phyloP scores from a whole-genome alignment of 768 basidiomycete species.

The Amanita jacksonii region DNA sequence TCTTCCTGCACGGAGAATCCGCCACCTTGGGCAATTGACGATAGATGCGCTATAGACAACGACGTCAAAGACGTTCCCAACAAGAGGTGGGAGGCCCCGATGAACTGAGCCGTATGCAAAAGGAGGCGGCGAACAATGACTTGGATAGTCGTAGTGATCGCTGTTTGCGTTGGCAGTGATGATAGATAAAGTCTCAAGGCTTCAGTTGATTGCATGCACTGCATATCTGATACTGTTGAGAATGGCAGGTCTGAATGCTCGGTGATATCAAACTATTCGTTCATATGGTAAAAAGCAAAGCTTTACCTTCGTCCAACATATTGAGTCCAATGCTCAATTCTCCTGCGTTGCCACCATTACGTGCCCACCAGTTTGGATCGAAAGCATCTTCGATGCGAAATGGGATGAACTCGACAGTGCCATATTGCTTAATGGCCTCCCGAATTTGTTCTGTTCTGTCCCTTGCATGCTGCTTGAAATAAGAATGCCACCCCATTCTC shows the following conservation, averaged over 20 bases:
- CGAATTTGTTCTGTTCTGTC: constrained; percentile 48
- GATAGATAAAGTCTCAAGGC: constrained; percentile 42
- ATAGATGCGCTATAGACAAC: constrained; percentile 64
- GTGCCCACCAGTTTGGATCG: constrained; percentile 56
- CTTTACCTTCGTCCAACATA: constrained; percentile 42
- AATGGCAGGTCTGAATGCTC: constrained; percentile 22
- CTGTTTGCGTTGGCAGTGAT: constrained; percentile 68
- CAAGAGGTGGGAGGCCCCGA: constrained; percentile 62
- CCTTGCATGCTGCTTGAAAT: constrained; percentile 29
- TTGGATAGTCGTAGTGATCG: constrained; percentile 47
- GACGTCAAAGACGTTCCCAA: constrained; percentile 76
- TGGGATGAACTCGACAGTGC: constrained; percentile 46
- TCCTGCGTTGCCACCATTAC: constrained; percentile 25
- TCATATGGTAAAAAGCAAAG: background rate
- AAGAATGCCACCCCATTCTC: constrained; percentile 10
- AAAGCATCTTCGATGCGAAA: constrained; percentile 71
- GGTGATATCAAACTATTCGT: constrained; percentile 3
- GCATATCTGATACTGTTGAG: constrained; percentile 16
- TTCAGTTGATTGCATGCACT: constrained; percentile 15
- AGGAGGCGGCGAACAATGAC: constrained; percentile 60
- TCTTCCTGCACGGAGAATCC: constrained; percentile 66
- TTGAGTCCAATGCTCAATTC: constrained; percentile 31
- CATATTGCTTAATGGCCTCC: constrained; percentile 30
- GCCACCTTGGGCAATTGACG: constrained; percentile 66
- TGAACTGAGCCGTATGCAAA: constrained; percentile 51